A percentile compares a stretch with the other conserved stretches of the same genome.
These are phyloP conservation scores for Pseudopyrenochaeta lycopersici DNA, from an alignment of 2,329 filamentous ascomycete species.

Conservation along the genomic window DNA sequence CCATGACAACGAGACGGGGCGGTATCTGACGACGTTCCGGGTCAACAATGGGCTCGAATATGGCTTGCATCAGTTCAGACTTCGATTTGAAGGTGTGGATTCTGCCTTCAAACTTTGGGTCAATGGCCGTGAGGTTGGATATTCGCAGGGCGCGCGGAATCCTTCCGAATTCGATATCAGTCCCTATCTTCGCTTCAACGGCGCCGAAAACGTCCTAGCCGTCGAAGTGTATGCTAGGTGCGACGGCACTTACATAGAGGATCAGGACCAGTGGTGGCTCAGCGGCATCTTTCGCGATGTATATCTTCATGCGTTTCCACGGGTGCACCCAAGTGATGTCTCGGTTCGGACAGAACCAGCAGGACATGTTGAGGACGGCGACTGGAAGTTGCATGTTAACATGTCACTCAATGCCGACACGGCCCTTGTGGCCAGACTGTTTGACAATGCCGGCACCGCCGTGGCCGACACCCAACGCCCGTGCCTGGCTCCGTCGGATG, in stretches of 20 bases:
- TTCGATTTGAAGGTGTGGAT: slow-evolving; percentile 77
- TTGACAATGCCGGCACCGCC: slow-evolving; percentile 37
- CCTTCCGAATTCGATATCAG: slow-evolving; percentile 75
- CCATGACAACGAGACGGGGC: no score
- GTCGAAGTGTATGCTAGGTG: slow-evolving; percentile 77
- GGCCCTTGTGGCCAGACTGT: slow-evolving; percentile 57
- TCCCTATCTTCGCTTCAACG: slow-evolving; percentile 54
- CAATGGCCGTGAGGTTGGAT: slow-evolving; percentile 71
- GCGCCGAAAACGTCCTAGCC: slow-evolving; percentile 63
- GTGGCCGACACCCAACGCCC: slow-evolving; percentile 18
- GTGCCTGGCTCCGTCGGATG: slow-evolving; percentile 16
- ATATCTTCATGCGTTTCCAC: slow-evolving; percentile 66
- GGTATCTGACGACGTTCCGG: no score
- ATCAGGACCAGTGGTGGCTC: slow-evolving; percentile 75
- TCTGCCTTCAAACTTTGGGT: slow-evolving; percentile 75
- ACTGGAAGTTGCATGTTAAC: slow-evolving; percentile 59
- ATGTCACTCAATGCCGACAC: slow-evolving; percentile 53
- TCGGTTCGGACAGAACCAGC: slow-evolving; percentile 66
- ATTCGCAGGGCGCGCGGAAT: slow-evolving; percentile 74
- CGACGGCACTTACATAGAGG: slow-evolving; percentile 74
- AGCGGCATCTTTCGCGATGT: slow-evolving; percentile 72
- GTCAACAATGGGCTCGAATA: no score
- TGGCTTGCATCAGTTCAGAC: slow-evolving; percentile 68
- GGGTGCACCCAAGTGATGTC: slow-evolving; percentile 64
- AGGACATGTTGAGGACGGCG: slow-evolving; percentile 59